A percentile compares a stretch with the other conserved stretches of the same genome.
phyloP scores from a whole-genome alignment of 768 basidiomycete species.

The Ramaria sp. region DNA sequence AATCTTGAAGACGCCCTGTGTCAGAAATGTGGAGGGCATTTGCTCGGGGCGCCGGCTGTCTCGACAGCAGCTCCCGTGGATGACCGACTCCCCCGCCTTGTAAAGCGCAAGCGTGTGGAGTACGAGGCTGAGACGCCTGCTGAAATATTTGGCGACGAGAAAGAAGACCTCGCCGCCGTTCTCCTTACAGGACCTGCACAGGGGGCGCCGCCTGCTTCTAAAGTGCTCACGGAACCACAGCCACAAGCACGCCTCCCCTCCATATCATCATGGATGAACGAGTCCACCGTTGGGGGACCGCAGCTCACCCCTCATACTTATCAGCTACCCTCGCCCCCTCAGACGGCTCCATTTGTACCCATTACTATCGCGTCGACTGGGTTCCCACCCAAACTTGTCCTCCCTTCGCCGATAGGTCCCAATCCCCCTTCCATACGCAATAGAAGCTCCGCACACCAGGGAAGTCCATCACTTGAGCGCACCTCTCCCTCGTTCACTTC shows the following conservation, averaged over 20 bases:
- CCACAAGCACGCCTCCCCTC: slow-evolving; percentile 3
- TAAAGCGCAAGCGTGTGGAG: neutral
- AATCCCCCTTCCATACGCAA: neutral
- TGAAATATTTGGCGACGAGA: neutral
- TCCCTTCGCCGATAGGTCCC: slow-evolving; percentile 2
- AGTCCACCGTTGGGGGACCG: neutral
- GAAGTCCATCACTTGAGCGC: neutral
- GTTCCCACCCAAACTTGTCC: neutral
- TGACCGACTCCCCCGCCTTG: neutral
- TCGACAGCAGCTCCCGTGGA: neutral
- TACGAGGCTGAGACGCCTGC: slow-evolving; percentile 12
- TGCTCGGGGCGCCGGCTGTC: neutral
- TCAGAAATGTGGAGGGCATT: neutral
- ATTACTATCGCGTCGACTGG: neutral
- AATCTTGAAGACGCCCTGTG: slow-evolving; percentile 26
- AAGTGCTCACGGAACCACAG: neutral
- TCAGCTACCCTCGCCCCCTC: slow-evolving; percentile 1
- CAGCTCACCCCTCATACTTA: neutral
- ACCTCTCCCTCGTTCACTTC: neutral
- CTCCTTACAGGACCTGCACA: neutral
- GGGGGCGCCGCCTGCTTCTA: neutral
- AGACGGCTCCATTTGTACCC: neutral
- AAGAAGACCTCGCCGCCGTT: neutral
- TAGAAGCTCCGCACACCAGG: neutral
- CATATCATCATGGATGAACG: slow-evolving; percentile 4